These are phyloP conservation scores for Cyberlindnera bimundalis DNA, from an alignment of 805 yeast genomes.

Conservation along the genomic window DNA sequence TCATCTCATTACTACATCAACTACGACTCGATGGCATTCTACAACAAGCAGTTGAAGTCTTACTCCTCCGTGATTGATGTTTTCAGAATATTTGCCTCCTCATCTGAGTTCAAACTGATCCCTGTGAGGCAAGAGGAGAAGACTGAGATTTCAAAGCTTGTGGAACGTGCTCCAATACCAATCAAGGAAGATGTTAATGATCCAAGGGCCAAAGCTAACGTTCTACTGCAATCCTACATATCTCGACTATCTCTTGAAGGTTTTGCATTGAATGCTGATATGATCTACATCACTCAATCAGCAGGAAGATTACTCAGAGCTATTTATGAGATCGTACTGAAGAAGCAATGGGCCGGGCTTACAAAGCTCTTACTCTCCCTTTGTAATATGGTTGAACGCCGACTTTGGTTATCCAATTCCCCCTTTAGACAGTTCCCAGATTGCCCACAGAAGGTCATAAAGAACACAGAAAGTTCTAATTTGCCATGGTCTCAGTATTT, in stretches of 20 bases:
- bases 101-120: conserved; percentile 82
- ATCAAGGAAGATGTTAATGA: conserved; percentile 68
- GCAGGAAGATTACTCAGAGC: conserved; percentile 90
- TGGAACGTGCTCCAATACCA: conserved; percentile 82
- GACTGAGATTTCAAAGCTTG: conserved; percentile 61
- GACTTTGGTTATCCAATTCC: conserved; percentile 82
- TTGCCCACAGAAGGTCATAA: conserved; percentile 70
- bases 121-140: conserved; percentile 87
- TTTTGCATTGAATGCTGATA: conserved; percentile 87
- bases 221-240: conserved; percentile 83
- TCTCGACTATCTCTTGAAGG: conserved; percentile 76
- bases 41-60: conserved; percentile 59
- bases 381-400: conserved; percentile 73
- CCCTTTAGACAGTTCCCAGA: conserved; percentile 80
- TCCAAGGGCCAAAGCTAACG: conserved; percentile 72
- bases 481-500: conserved; percentile 82
- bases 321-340: conserved; percentile 69
- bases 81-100: conserved; percentile 68
- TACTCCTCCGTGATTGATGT: conserved; percentile 69
- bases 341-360: conserved; percentile 67
- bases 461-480: conserved; percentile 72
- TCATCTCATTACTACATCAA: conserved; percentile 85
- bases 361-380: conserved; percentile 56
- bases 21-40: conserved; percentile 67
- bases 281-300: conserved; percentile 89